Evolutionary conservation across 75 land plant species (phyloP), one percentile per base, ranked within the genome.

Genomic region (Cunninghamia lanceolata): DNA sequence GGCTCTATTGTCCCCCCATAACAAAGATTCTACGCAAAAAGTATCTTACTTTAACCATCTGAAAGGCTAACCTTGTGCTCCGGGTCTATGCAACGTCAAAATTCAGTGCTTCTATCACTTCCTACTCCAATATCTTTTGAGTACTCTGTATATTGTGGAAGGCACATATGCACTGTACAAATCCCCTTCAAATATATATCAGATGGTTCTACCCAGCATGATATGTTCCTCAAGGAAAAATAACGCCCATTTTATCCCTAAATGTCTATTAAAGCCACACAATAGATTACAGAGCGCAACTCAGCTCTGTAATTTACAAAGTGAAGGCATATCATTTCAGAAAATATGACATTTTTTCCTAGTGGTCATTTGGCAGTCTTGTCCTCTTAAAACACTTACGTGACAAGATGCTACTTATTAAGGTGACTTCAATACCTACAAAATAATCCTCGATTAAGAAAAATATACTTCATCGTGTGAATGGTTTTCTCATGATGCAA

Each of bases 341-440:
- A 79, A 28, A 17, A 28, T 43, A 43, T 43, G 82, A 39, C 30
- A 42, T 45, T 80, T 80, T 34, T 80, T 42, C 50, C 25, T n/a
- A 47, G 3, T 19, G 28, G 82, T 42, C 9, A n/a, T 8, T 25
- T 45, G n/a, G 82, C 34, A 43, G 28, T 40, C 82, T 80, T 45
- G 15, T 80, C 28, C 82, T 80, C 36, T 80, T 45, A 80, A 14
- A 42, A 80, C 14, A 80, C 34, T 80, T n/a, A 28, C 30, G 32
- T 45, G 82, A 80, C 46, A 80, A 80, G 82, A 80, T 38, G 82
- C 82, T 80, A n/a, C 45, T 39, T 80, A 45, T 43, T 80, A 28
- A 10, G 39, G 19, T 43, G 21, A 40, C 82, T 80, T 80, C 25
- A 25, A 45, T 47, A 80, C 11, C 30, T 45, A 45, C 15, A 45